Percentiles rank a stretch among this genome's conserved stretches.
Evolutionary conservation across 2,329 filamentous ascomycete species (phyloP).

Genomic region (Fusarium tupiense): DNA sequence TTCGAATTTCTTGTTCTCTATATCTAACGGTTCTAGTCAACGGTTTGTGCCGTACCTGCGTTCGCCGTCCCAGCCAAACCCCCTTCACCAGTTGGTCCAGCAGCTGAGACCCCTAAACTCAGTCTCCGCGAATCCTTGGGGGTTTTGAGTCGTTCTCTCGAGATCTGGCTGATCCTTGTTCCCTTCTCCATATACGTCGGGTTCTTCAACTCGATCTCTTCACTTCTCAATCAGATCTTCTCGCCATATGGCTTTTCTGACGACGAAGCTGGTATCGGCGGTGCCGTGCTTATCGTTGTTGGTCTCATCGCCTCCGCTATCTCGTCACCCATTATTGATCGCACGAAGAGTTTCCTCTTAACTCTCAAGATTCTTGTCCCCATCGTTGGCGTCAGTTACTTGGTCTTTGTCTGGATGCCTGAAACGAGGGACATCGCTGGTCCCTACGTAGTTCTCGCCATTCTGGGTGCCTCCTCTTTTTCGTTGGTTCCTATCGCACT

Average conservation of each 20-base stretch:
- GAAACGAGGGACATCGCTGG: constrained; percentile 68
- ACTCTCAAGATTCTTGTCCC: constrained; percentile 80
- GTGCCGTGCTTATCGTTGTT: constrained; percentile 87
- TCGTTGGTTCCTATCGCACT: constrained; percentile 83
- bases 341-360: constrained; percentile 80
- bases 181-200: constrained; percentile 89
- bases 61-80: constrained; percentile 83
- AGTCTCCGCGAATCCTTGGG: constrained; percentile 60
- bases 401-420: constrained; percentile 83
- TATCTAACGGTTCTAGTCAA: constrained; percentile 45
- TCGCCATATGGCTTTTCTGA: constrained; percentile 85
- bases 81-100: constrained; percentile 79
- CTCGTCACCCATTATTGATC: constrained; percentile 83
- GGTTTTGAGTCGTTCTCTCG: constrained; percentile 65
- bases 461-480: constrained; percentile 85
- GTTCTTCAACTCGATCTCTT: constrained; percentile 92
- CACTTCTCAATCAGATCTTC: constrained; percentile 90
- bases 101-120: constrained; percentile 68
- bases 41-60: constrained; percentile 71
- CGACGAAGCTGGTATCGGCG: constrained; percentile 87
- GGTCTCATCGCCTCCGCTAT: constrained; percentile 83
- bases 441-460: constrained; percentile 77
- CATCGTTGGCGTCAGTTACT: constrained; percentile 75
- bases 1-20: background rate
- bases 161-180: constrained; percentile 83